Evolutionary conservation across 805 yeast genomes (phyloP).

Genomic region (Candida nonsorbophila): DNA sequence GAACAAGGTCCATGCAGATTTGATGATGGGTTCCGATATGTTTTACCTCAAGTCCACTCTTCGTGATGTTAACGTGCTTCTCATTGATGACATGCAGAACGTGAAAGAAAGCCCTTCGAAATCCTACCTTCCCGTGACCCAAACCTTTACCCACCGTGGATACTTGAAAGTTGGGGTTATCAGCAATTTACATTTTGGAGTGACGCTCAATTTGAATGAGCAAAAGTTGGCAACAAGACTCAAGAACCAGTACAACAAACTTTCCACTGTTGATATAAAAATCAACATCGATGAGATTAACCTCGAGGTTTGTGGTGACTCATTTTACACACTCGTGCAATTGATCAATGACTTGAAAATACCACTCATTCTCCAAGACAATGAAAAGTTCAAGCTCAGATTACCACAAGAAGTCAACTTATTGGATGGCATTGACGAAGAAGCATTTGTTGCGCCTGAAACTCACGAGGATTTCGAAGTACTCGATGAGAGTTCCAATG

Average conservation of each 20-base stretch:
- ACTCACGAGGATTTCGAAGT: constrained; percentile 8
- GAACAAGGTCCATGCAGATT: constrained; percentile 49
- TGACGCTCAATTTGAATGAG: constrained; percentile 5
- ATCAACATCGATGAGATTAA: constrained; percentile 44
- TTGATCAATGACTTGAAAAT: constrained; percentile 66
- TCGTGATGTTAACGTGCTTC: constrained; percentile 43
- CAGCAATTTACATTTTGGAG: constrained; percentile 32
- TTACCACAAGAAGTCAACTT: constrained; percentile 30
- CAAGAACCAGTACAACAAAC: constrained; percentile 7
- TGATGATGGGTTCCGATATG: constrained; percentile 29
- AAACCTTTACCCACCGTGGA: constrained; percentile 27
- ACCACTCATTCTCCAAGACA: constrained; percentile 56
- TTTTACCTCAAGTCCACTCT: constrained; percentile 40
- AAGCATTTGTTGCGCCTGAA: constrained; percentile 17
- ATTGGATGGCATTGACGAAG: constrained; percentile 35
- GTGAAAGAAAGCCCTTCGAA: constrained; percentile 1
- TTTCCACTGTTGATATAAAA: constrained; percentile 37
- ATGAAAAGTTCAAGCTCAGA: constrained; percentile 49
- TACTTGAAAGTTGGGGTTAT: constrained; percentile 48
- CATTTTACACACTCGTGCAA: constrained; percentile 67
- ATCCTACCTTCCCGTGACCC: background rate
- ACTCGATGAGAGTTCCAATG: constrained; percentile 18
- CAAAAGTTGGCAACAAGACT: constrained; percentile 1
- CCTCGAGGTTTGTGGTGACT: constrained; percentile 75
- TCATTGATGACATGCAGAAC: constrained; percentile 56